Evolutionary conservation across 2,329 filamentous ascomycete species (phyloP), one percentile per base, ranked within the genome.

Genomic region (Ilyonectria mors-panacis): DNA sequence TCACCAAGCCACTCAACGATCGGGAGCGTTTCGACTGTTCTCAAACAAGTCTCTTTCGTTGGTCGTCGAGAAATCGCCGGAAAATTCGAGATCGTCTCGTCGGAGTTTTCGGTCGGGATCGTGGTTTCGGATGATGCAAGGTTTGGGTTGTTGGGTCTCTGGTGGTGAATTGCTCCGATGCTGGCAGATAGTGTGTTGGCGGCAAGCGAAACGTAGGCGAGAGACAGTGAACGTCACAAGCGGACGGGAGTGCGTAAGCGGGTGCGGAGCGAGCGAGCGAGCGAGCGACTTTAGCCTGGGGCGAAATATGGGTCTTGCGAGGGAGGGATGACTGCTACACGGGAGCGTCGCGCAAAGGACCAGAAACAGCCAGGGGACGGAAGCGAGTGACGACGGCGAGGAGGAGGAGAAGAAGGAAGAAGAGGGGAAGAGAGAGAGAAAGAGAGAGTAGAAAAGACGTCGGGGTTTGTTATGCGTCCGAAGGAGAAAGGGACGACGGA

Each of bases 171-270:
- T 48, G 33, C 39, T 42, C 17, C 42, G 53, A 33, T 37, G 47
- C 47, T 65, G 62, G 45, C 35, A 39, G 50, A 44, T 35, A 42
- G 53, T 53, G 58, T 50, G 45, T 45, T 47, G 63, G 63, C 63
- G 63, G 63, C 63, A 66, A 47, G 37, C 54, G 63, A 66, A 66
- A 66, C 63, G 45, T 44, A 42, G 55, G 53, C 63, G 63, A 66
- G 33, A 60, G 51, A 45, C 57, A 53, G 58, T 44, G 54, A 51
- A 44, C 57, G 63, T 60, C 60, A 53, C 30, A 58, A 58, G 62
- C 39, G 62, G 59, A 55, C 26, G 63, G 54, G 57, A 35, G 45
- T 50, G 50, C 44, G 48, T 55, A 58, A 55, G 48, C 62, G 63
- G 51, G 56, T 60, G 44, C 50, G 44, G 63, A 58, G 50, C 26